These are phyloP conservation scores for Singerocomus rubriflavus DNA, from an alignment of 1,284 basidiomycete genomes.

Conservation along the genomic window DNA sequence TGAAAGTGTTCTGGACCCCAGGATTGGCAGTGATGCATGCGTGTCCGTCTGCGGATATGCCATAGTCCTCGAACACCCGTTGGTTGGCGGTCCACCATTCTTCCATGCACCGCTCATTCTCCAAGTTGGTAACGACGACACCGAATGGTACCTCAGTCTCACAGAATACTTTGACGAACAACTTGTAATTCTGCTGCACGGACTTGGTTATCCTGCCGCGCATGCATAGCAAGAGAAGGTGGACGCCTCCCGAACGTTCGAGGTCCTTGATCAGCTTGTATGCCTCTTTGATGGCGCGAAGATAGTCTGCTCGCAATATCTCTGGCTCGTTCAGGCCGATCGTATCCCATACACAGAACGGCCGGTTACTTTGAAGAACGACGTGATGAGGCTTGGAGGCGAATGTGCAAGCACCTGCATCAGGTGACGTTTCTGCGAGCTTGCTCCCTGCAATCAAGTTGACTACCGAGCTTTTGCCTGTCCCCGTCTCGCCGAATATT, in stretches of 20 bases:
- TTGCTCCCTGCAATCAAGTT: conserved; percentile 25
- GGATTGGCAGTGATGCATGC: conserved; percentile 27
- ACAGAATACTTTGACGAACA: conserved; percentile 28
- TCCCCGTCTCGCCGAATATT: conserved; percentile 29
- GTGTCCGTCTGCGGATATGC: conserved; percentile 20
- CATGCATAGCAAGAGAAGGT: conserved; percentile 38
- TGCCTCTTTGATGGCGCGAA: conserved; percentile 33
- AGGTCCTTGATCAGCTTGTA: conserved; percentile 33
- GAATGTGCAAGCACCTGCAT: conserved; percentile 27
- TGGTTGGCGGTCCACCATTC: conserved; percentile 26
- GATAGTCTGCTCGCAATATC: conserved; percentile 16
- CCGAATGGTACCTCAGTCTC: conserved; percentile 33
- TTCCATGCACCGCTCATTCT: conserved; percentile 40
- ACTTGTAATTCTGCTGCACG: conserved; percentile 28
- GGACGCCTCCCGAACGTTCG: conserved; percentile 30
- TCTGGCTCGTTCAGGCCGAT: conserved; percentile 39
- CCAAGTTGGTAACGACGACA: conserved; percentile 36
- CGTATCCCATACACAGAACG: conserved; percentile 34
- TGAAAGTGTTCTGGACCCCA: conserved; percentile 15
- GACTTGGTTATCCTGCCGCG: conserved; percentile 35
- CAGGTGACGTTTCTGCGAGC: conserved; percentile 24
- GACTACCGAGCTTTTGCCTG: conserved; percentile 30
- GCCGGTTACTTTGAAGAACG: conserved; percentile 8
- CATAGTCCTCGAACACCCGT: conserved; percentile 17
- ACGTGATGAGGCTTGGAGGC: conserved; percentile 16